Base-by-base conservation (phyloP, 768 basidiomycete species). In the Hericium coralloides region DNA sequence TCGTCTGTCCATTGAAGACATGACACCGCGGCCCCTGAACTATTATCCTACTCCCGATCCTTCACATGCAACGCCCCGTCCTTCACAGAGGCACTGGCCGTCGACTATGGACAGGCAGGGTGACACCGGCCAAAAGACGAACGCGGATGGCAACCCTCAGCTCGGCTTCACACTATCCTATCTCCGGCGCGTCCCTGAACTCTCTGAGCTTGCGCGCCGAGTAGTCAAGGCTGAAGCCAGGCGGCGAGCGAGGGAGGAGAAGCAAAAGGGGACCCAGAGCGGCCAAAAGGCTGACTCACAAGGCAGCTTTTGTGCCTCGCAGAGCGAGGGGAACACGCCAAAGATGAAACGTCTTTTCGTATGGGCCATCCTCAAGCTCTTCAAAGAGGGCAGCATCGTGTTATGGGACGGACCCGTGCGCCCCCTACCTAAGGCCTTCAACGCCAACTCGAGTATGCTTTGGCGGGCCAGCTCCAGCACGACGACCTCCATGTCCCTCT, bases 181-280 rank as follows among this genome's bases (percentile, higher is more conserved):
- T 63, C 76, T 92, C 2, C 81, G 87, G 7, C 85, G 89, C 49
- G 85, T 91, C 0, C 87, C 88, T 9, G 89, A 88, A 61, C 74
- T 92, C 3, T 73, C 79, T 0, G 72, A 80, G 12, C 74, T 92
- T 55, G 87, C 88, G 4, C 71, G 74, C 22, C 75, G 84, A 10
- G 83, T 91, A 2, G 83, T 85, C 12, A 73, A 78, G 45, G 81
- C 83, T 2, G 87, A 87, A 53, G 70, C 70, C 3, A 79, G 78
- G 59, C 76, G 81, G 14, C 75, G 81, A n/a, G 68, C 71, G 14
- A 76, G 77, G 47, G 79, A 77, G 20, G 78, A 77, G 54, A 70
- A 31, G 71, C 31, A 76, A 78, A 65, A 75, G 72, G 57, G 61
- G 67, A 31, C 76, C 74, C 59, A 72, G 63, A 61, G 39, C 66